A percentile compares a stretch with the other conserved stretches of the same genome.
phyloP scores from a whole-genome alignment of 345 rosid species.

The Laguncularia racemosa region DNA sequence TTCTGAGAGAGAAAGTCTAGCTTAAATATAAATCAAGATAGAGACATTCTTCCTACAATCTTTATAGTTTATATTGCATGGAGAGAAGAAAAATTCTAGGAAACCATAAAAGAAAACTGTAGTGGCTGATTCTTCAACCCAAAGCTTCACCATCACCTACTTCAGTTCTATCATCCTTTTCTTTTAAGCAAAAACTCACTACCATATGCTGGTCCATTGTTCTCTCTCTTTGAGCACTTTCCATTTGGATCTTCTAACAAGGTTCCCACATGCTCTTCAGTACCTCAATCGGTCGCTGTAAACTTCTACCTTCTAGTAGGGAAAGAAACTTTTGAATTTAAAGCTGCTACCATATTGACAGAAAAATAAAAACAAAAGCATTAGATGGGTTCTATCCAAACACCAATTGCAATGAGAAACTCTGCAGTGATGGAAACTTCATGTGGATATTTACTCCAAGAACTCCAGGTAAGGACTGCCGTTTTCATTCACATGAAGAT shows the following conservation, averaged over 20 bases:
- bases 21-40: constrained; percentile 4
- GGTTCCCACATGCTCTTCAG: constrained; percentile 1
- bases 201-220: constrained; percentile 23
- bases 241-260: constrained; percentile 1
- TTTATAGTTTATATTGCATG: neutral
- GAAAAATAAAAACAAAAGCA: too few species aligned
- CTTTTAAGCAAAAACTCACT: constrained; percentile 57
- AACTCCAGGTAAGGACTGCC: constrained; percentile 62
- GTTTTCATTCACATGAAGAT: neutral
- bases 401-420: constrained; percentile 57
- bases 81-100: too few species aligned
- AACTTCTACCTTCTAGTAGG: constrained; percentile 14
- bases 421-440: constrained; percentile 58
- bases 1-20: constrained; percentile 8
- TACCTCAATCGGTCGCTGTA: constrained; percentile 13
- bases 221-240: constrained; percentile 9
- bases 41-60: constrained; percentile 7
- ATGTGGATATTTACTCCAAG: constrained; percentile 83
- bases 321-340: constrained; percentile 2
- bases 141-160: constrained; percentile 65
- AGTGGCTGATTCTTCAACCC: constrained; percentile 45
- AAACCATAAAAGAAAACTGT: constrained; percentile 8
- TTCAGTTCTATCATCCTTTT: constrained; percentile 48
- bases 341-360: constrained; percentile 2
- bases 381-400: constrained; percentile 61